phyloP scores from a whole-genome alignment of 208 protist species.

The Eutreptiella sp. region DNA sequence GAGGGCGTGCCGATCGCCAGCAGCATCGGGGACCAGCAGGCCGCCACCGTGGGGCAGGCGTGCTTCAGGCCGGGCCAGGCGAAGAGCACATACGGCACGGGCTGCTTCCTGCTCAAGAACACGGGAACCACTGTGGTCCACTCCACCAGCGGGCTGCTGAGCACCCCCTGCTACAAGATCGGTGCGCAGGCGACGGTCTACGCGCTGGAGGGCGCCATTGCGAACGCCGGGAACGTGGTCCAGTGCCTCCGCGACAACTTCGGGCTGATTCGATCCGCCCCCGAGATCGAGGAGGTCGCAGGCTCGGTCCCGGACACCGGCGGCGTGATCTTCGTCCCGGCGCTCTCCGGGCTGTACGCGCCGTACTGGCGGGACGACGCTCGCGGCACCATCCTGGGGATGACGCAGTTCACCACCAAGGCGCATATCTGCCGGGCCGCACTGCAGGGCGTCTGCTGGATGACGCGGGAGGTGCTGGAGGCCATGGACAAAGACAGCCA shows the following conservation, averaged over 20 bases:
- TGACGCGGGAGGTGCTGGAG: constrained; percentile 72
- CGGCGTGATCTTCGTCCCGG: constrained; percentile 92
- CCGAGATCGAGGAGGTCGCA: constrained; percentile 57
- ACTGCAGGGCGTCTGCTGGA: constrained; percentile 75
- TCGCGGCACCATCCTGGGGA: constrained; percentile 79
- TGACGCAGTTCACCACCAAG: constrained; percentile 75
- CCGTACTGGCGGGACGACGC: constrained; percentile 92
- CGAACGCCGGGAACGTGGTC: constrained; percentile 75
- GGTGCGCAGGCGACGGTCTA: constrained; percentile 51
- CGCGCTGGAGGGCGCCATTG: constrained; percentile 83
- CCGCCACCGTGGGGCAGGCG: constrained; percentile 86
- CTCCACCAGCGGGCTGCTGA: constrained; percentile 84
- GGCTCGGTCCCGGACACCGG: constrained; percentile 51
- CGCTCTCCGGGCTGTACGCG: constrained; percentile 92
- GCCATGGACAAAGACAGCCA: constrained; percentile 69
- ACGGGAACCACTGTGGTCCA: constrained; percentile 68
- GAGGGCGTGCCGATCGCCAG: constrained; percentile 55
- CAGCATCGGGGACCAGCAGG: constrained; percentile 95
- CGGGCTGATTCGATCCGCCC: constrained; percentile 53
- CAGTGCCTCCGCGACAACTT: constrained; percentile 90
- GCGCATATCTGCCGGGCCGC: constrained; percentile 75
- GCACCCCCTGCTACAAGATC: constrained; percentile 90
- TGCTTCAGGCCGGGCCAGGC: constrained; percentile 81
- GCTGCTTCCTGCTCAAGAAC: constrained; percentile 96
- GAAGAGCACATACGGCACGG: constrained; percentile 97